Conservation (phyloP, 805 yeast genomes). For the Ogataea pini region DNA sequence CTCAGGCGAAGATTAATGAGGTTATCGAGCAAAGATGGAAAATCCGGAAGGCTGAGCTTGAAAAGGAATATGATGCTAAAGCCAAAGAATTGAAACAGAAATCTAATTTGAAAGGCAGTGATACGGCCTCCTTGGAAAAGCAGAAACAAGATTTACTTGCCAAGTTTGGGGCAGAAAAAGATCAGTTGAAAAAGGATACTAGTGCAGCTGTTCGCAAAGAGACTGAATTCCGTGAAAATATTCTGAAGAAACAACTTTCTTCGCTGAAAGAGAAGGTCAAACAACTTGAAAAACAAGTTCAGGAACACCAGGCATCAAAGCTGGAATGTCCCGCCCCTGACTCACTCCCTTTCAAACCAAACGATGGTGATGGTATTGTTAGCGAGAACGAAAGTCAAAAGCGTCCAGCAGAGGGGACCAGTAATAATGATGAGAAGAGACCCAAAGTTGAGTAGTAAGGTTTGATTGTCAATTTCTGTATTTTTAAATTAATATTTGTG, state of each 20-base stretch:
- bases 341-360: slow-evolving; percentile 5
- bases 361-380: slow-evolving; percentile 3
- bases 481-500: slow-evolving; percentile 1
- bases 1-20: slow-evolving; percentile 39
- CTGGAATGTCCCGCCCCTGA: neutral
- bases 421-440: slow-evolving; percentile 22
- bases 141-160: slow-evolving; percentile 22
- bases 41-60: slow-evolving; percentile 38
- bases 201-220: slow-evolving; percentile 55
- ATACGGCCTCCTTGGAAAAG: slow-evolving; percentile 14
- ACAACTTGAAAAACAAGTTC: slow-evolving; percentile 16
- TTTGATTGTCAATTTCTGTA: neutral
- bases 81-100: slow-evolving; percentile 24
- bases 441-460: slow-evolving; percentile 19
- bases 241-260: slow-evolving; percentile 55
- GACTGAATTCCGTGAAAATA: slow-evolving; percentile 56
- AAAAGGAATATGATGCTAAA: slow-evolving; percentile 29
- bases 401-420: slow-evolving; percentile 22
- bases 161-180: slow-evolving; percentile 30
- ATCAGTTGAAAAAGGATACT: slow-evolving; percentile 45
- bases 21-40: slow-evolving; percentile 38
- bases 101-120: slow-evolving; percentile 6
- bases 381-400: slow-evolving; percentile 10
- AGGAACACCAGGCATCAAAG: neutral
- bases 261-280: slow-evolving; percentile 45